These are phyloP conservation scores for Chlorophyllum brunneum DNA, from an alignment of 768 basidiomycete species.

Conservation along the genomic window DNA sequence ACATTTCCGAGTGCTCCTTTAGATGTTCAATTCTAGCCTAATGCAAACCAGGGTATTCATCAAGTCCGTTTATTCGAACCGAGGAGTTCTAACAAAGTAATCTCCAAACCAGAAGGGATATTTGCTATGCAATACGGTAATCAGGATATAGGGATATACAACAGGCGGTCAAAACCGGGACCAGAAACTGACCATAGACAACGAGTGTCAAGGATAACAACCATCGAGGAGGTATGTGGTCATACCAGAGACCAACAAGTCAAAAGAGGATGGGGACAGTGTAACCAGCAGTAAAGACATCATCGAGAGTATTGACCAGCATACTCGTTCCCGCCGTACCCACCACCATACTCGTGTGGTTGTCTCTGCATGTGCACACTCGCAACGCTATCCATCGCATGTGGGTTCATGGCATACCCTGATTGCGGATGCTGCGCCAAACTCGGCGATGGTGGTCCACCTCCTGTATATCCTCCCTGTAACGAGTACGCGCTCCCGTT, in stretches of 20 bases:
- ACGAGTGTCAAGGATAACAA: not conserved
- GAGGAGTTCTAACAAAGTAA: not conserved
- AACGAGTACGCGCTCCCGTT: conserved; percentile 5
- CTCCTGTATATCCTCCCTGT: not conserved
- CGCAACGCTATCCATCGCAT: conserved; percentile 6
- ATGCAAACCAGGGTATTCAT: not conserved
- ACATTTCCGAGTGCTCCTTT: no score
- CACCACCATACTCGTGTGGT: not conserved
- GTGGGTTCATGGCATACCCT: conserved; percentile 6
- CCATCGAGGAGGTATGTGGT: not conserved
- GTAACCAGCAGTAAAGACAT: not conserved
- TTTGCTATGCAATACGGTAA: not conserved
- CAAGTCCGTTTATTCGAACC: not conserved
- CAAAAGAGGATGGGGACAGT: conserved; percentile 1
- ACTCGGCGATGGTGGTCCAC: not conserved
- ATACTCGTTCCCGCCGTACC: not conserved
- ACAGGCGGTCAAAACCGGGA: not conserved
- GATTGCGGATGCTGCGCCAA: not conserved
- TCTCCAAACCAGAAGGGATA: not conserved
- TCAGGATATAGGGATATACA: not conserved
- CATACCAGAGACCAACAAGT: conserved; percentile 13
- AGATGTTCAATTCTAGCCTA: not conserved
- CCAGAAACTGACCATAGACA: not conserved
- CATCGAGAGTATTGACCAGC: conserved; percentile 7
- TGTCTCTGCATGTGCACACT: conserved; percentile 10